These are phyloP conservation scores for Calonectria pteridis DNA, from an alignment of 2,329 filamentous ascomycete genomes.

Conservation along the genomic window DNA sequence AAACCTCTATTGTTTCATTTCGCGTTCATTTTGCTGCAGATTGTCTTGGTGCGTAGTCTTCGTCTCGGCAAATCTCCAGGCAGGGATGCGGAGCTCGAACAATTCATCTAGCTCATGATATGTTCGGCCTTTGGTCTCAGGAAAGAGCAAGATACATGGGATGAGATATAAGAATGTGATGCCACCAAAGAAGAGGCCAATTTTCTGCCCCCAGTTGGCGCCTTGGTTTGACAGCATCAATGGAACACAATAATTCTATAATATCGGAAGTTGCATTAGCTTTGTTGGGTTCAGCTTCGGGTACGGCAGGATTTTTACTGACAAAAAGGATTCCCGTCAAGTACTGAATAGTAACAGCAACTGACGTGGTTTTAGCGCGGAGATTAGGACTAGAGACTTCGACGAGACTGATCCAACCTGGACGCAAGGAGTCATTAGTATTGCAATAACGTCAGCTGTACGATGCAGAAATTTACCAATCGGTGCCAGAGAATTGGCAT, in stretches of 20 bases:
- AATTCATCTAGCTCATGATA: conserved; percentile 39
- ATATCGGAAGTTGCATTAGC: not conserved
- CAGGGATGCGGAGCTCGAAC: conserved; percentile 33
- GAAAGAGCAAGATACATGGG: conserved; percentile 26
- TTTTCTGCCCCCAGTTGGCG: conserved; percentile 23
- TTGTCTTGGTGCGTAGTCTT: conserved; percentile 16
- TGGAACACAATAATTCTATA: conserved; percentile 34
- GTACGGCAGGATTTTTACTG: not conserved
- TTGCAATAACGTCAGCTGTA: too few species aligned
- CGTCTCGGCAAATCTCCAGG: conserved; percentile 31
- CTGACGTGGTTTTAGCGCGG: conserved; percentile 24
- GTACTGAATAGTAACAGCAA: conserved; percentile 24
- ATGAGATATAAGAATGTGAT: conserved; percentile 26
- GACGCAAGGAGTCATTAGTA: not conserved
- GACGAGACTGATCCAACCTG: conserved; percentile 26
- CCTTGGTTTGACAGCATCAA: conserved; percentile 38
- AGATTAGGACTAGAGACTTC: conserved; percentile 22
- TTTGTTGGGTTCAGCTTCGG: not conserved
- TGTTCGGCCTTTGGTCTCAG: conserved; percentile 39
- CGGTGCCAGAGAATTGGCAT: conserved; percentile 22
- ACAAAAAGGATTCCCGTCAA: conserved; percentile 25
- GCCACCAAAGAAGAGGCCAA: conserved; percentile 32
- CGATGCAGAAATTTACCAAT: conserved; percentile 9
- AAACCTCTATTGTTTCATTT: not conserved
- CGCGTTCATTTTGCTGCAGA: not conserved